Conservation (phyloP, 768 basidiomycete genomes). For the Termitomyces sp. region DNA sequence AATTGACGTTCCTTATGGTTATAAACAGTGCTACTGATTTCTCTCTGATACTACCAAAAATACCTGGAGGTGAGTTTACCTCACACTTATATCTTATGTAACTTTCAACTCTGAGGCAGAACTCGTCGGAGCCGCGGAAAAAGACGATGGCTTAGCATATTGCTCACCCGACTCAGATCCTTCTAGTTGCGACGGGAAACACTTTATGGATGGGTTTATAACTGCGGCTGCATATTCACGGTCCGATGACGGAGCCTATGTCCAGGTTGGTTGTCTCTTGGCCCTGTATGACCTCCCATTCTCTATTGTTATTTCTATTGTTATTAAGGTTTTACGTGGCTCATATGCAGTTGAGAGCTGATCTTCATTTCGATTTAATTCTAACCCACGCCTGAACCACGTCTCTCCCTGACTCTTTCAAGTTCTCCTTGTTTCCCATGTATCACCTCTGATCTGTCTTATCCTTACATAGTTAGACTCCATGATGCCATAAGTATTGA, state of each 20-base stretch:
- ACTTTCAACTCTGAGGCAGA: slow-evolving; percentile 3
- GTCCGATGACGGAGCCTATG: slow-evolving; percentile 13
- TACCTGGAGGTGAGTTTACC: slow-evolving; percentile 6
- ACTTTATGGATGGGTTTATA: slow-evolving; percentile 14
- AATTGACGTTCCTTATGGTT: slow-evolving; percentile 1
- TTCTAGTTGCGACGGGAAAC: slow-evolving; percentile 5
- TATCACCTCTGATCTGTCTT: background rate
- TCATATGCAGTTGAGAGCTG: background rate
- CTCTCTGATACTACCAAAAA: slow-evolving; percentile 13
- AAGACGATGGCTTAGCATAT: slow-evolving; percentile 12
- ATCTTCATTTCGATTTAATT: background rate
- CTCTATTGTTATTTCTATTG: background rate
- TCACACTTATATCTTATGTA: background rate
- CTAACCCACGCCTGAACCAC: background rate
- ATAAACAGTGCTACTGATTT: slow-evolving; percentile 13
- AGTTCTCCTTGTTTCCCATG: background rate
- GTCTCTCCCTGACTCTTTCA: background rate
- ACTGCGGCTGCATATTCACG: slow-evolving; percentile 11
- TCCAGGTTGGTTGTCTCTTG: slow-evolving; percentile 12
- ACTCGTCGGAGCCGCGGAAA: slow-evolving; percentile 15
- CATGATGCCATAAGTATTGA: background rate
- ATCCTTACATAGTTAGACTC: background rate
- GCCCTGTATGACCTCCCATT: background rate
- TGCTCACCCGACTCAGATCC: slow-evolving; percentile 7
- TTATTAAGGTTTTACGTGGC: background rate